Conservation (phyloP, 805 yeast species). For the Citeromyces matritensis region DNA sequence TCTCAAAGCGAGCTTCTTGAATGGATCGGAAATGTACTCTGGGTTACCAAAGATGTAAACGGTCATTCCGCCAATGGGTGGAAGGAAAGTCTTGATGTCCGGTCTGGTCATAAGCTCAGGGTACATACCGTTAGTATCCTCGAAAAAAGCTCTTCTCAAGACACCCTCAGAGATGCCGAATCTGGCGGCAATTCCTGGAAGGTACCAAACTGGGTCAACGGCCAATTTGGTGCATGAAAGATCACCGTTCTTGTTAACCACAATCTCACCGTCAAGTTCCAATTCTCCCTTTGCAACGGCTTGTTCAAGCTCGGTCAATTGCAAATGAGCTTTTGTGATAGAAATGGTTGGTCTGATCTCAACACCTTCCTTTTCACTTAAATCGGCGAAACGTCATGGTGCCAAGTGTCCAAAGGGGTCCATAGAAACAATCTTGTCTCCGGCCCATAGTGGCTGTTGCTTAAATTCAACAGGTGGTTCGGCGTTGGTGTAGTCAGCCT, state of each 20-base stretch:
- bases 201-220: slow-evolving; percentile 57
- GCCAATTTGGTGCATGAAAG: slow-evolving; percentile 50
- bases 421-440: slow-evolving; percentile 45
- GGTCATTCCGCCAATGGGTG: slow-evolving; percentile 58
- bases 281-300: slow-evolving; percentile 38
- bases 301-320: slow-evolving; percentile 40
- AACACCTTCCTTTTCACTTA: slow-evolving; percentile 27
- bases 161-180: slow-evolving; percentile 40
- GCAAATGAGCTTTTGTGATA: slow-evolving; percentile 51
- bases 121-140: slow-evolving; percentile 60
- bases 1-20: slow-evolving; percentile 37
- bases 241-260: slow-evolving; percentile 44
- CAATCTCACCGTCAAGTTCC: slow-evolving; percentile 44
- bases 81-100: slow-evolving; percentile 48
- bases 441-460: slow-evolving; percentile 42
- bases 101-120: slow-evolving; percentile 58
- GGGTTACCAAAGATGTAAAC: slow-evolving; percentile 56
- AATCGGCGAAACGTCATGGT: slow-evolving; percentile 37
- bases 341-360: slow-evolving; percentile 54
- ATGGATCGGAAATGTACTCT: slow-evolving; percentile 32
- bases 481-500: slow-evolving; percentile 47
- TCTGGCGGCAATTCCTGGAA: slow-evolving; percentile 56
- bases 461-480: slow-evolving; percentile 44
- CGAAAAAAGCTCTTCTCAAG: slow-evolving; percentile 44
- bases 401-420: slow-evolving; percentile 58